phyloP scores from a whole-genome alignment of 2,329 filamentous ascomycete genomes.

The Neopestalotiopsis clavispora region DNA sequence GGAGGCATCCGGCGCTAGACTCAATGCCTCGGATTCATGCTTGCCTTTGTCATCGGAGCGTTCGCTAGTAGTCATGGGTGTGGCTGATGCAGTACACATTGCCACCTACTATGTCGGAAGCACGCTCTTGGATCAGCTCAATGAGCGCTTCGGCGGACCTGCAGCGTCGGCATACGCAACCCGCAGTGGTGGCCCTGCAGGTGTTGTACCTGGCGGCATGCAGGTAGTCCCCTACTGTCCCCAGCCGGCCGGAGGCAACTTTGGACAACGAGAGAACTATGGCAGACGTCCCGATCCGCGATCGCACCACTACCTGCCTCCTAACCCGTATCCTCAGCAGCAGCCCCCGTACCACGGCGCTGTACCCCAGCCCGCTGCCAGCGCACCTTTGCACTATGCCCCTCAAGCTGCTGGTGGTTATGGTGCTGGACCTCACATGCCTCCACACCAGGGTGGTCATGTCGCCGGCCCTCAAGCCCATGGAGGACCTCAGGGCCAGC shows the following conservation, averaged over 20 bases:
- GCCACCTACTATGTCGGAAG: conserved; percentile 98
- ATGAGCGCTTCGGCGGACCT: conserved; percentile 93
- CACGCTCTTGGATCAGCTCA: conserved; percentile 96
- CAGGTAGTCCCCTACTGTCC: conserved; percentile 98
- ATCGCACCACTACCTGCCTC: conserved; percentile 77
- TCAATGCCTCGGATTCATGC: conserved; percentile 95
- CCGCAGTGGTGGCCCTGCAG: conserved; percentile 88
- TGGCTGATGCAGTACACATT: conserved; percentile 97
- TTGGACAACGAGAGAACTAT: conserved; percentile 87
- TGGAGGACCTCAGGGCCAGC: conserved; percentile 69
- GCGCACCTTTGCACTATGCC: conserved; percentile 79
- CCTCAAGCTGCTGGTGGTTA: conserved; percentile 77
- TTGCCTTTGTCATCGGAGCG: conserved; percentile 94
- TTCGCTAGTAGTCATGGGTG: conserved; percentile 96
- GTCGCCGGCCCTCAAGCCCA: conserved; percentile 64
- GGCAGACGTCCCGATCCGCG: conserved; percentile 75
- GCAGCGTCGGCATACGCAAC: conserved; percentile 98
- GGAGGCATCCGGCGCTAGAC: conserved; percentile 91
- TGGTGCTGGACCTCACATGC: conserved; percentile 78
- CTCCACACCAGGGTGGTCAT: conserved; percentile 71
- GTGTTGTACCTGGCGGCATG: conserved; percentile 95
- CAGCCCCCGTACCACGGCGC: conserved; percentile 70
- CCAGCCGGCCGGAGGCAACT: conserved; percentile 90
- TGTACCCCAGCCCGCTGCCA: conserved; percentile 61
- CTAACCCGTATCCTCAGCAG: conserved; percentile 76